Evolutionary conservation across 257 asterid species (phyloP), one percentile per base, ranked within the genome.

Genomic region (Solanum phureja): DNA sequence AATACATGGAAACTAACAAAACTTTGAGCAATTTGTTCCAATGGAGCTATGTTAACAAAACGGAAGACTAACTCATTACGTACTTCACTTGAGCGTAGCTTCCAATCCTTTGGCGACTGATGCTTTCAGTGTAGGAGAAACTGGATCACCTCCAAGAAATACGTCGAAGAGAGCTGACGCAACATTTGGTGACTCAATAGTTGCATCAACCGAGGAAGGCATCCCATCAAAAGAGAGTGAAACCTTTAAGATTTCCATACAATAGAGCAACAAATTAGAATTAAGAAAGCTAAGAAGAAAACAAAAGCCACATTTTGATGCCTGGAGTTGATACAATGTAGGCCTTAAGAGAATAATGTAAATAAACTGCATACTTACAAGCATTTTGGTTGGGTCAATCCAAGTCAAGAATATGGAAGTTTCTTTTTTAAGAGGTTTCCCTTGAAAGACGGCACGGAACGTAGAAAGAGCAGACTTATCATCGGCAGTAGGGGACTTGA

Each of bases 391-490:
- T 8, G 96, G 89, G 95, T 95, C 93, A 93, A 93, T 60, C 99
- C 99, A 97, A 76, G 98, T 93, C 94, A 97, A 89, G 88, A 93
- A 94, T 92, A 97, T 92, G 87, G 93, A 93, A 58, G 98, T 95
- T 91, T 94, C 94, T 90, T 93, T 95, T 88, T 91, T 94, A 49
- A 96, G 98, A 79, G 98, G 90, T 37, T 96, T 91, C 86, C 94
- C 96, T 90, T 93, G 93, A 86, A 97, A 97, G 89, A 91, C 88
- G 81, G 89, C 88, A 66, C 95, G 93, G 64, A 97, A 95, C 27
- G 92, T 91, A 11, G 95, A 91, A 86, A 95, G 96, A 88, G 99
- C 98, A 87, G 91, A 82, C 52, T 93, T 91, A 79, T 94, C 98
- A 38, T 86, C 91, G 10, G 94, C 88, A 91, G 93, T 90, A n/a